Conservation (phyloP, 768 basidiomycete genomes). For the Tylopilus sp. region DNA sequence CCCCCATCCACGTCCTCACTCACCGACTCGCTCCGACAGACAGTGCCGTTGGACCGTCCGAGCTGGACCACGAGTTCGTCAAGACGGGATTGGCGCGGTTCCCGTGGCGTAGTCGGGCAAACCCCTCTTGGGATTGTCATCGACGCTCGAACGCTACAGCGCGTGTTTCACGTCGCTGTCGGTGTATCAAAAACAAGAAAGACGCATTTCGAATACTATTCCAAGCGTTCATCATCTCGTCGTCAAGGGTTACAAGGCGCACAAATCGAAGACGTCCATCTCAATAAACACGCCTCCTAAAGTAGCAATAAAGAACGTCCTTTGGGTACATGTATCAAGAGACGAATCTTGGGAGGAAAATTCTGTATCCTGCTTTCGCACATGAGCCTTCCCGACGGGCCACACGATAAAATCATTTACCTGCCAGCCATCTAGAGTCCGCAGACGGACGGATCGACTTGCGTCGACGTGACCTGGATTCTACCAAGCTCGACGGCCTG, state of each 20-base stretch:
- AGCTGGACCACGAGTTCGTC: slow-evolving; percentile 82
- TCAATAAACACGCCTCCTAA: neutral
- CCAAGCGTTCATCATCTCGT: neutral
- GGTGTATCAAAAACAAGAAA: too few relatives aligned
- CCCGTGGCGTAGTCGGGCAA: slow-evolving; percentile 64
- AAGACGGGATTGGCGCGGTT: slow-evolving; percentile 63
- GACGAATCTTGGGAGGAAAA: neutral
- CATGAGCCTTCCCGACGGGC: neutral
- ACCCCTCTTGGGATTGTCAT: slow-evolving; percentile 53
- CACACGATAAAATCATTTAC: neutral
- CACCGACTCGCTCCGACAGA: slow-evolving; percentile 58
- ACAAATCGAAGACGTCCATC: neutral
- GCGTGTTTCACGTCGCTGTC: slow-evolving; percentile 11
- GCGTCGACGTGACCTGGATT: slow-evolving; percentile 40
- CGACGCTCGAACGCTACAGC: slow-evolving; percentile 45
- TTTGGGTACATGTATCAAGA: neutral
- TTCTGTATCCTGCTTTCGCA: neutral
- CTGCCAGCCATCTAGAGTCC: slow-evolving; percentile 27
- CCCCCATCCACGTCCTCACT: slow-evolving; percentile 66
- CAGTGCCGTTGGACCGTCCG: slow-evolving; percentile 59
- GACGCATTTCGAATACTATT: too few relatives aligned
- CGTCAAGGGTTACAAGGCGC: neutral
- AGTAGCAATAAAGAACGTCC: neutral
- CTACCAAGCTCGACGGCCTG: slow-evolving; percentile 47
- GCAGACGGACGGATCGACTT: slow-evolving; percentile 48